Percentiles rank a stretch among this genome's conserved stretches.
Evolutionary conservation across 352 stramenopile species (phyloP).

Genomic region (Phytophthora sp.): DNA sequence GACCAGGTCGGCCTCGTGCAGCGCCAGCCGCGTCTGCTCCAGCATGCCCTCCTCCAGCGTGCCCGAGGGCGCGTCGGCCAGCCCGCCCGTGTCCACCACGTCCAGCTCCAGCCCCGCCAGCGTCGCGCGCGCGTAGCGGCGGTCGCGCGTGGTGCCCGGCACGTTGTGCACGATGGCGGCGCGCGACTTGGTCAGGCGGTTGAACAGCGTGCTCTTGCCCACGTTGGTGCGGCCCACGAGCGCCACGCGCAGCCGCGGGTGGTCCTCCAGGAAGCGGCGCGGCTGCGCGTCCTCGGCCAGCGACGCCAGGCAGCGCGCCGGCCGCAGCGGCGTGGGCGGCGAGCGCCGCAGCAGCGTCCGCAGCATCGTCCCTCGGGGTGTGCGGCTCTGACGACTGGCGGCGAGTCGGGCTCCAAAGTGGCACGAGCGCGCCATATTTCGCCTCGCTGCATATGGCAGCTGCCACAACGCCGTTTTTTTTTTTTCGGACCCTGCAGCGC

Average conservation of each 20-base stretch:
- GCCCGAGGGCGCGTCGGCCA: conserved; percentile 72
- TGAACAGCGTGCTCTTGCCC: conserved; percentile 88
- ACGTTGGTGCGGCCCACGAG: conserved; percentile 88
- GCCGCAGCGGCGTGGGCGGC: conserved; percentile 22
- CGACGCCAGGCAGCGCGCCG: conserved; percentile 21
- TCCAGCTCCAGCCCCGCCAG: conserved; percentile 79
- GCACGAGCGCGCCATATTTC: neutral
- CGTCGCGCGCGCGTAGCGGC: conserved; percentile 67
- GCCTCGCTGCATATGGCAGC: no score
- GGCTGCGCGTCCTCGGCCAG: neutral
- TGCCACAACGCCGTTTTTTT: no score
- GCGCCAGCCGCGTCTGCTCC: conserved; percentile 70
- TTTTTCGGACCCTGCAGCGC: neutral
- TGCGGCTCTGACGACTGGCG: no score
- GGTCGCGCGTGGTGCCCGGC: conserved; percentile 78
- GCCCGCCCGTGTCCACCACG: conserved; percentile 83
- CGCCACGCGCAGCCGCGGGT: conserved; percentile 72
- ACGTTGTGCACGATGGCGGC: conserved; percentile 87
- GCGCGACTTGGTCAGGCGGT: conserved; percentile 80
- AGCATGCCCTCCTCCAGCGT: conserved; percentile 82
- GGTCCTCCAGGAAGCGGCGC: conserved; percentile 29
- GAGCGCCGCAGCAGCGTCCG: conserved; percentile 40
- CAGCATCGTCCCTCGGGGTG: conserved; percentile 49
- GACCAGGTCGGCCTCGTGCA: conserved; percentile 81
- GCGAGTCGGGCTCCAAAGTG: neutral